phyloP scores from a whole-genome alignment of 768 basidiomycete genomes.

The Lactifluus pinguis region DNA sequence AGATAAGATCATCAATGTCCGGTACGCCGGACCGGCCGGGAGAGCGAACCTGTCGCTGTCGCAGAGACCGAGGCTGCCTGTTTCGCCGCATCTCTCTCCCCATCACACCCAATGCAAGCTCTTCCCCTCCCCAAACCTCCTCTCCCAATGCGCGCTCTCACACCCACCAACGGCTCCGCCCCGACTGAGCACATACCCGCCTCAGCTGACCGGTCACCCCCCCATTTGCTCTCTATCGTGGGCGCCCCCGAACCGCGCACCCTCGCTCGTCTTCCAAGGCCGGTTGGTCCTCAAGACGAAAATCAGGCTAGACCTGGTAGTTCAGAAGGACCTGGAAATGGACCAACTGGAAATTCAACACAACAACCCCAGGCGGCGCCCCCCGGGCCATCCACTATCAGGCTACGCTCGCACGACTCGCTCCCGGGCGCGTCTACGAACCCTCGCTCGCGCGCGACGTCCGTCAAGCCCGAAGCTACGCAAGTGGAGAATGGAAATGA shows the following conservation, averaged over 20 bases:
- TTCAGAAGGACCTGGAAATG: neutral
- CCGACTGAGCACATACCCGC: neutral
- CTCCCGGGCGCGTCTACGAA: slow-evolving; percentile 2
- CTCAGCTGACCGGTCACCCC: slow-evolving; percentile 4
- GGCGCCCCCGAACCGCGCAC: slow-evolving; percentile 7
- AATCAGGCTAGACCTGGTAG: neutral
- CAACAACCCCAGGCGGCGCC: neutral
- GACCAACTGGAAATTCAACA: neutral
- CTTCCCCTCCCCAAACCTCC: slow-evolving; percentile 11
- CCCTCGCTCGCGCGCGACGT: slow-evolving; percentile 14
- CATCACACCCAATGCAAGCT: slow-evolving; percentile 12
- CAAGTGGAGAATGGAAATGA: neutral
- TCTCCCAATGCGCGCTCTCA: slow-evolving; percentile 1
- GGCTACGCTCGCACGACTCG: slow-evolving; percentile 13
- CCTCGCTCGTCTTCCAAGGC: slow-evolving; percentile 7
- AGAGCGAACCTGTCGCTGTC: neutral
- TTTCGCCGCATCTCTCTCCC: slow-evolving; percentile 1
- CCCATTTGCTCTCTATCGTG: slow-evolving; percentile 3
- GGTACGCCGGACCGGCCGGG: neutral
- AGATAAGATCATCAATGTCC: neutral
- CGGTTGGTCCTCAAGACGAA: neutral
- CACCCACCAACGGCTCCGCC: neutral
- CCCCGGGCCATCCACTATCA: neutral
- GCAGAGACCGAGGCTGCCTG: neutral
- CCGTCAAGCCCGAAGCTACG: slow-evolving; percentile 7